Percentiles rank a stretch among this genome's conserved stretches.
phyloP scores from a whole-genome alignment of 768 basidiomycete genomes.

The Agrocybe praecox region DNA sequence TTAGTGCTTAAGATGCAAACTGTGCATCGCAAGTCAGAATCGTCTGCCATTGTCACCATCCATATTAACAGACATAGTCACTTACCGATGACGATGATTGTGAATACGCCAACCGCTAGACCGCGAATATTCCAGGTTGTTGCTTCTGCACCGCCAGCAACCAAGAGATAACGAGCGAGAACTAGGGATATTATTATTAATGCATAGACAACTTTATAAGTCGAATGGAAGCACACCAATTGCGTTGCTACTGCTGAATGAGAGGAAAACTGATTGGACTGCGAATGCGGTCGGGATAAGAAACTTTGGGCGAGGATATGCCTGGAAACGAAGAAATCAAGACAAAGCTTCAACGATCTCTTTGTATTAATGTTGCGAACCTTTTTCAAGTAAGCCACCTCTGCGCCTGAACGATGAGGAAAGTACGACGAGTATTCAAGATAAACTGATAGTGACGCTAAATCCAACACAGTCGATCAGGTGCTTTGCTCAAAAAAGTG shows the following conservation, averaged over 20 bases:
- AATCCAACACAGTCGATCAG: background rate
- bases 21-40: constrained; percentile 1
- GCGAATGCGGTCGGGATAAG: constrained; percentile 47
- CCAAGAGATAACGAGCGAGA: constrained; percentile 37
- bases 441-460: constrained; percentile 39
- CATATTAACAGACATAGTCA: too few species aligned
- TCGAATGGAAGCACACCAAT: constrained; percentile 25
- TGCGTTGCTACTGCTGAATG: constrained; percentile 40
- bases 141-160: constrained; percentile 29
- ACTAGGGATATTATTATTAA: constrained; percentile 18
- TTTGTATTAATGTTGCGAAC: constrained; percentile 12
- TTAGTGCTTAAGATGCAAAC: constrained; percentile 36
- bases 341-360: background rate
- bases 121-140: constrained; percentile 36
- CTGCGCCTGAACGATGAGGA: constrained; percentile 50
- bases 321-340: constrained; percentile 22
- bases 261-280: constrained; percentile 38
- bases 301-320: constrained; percentile 43
- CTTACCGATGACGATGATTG: constrained; percentile 31
- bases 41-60: too few species aligned
- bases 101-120: constrained; percentile 34
- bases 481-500: background rate
- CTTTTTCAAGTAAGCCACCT: constrained; percentile 50
- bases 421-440: constrained; percentile 49
- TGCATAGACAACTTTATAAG: background rate